Evolutionary conservation across 495 filamentous ascomycete genomes (phyloP).

Genomic region (Penicillium samsonianum): DNA sequence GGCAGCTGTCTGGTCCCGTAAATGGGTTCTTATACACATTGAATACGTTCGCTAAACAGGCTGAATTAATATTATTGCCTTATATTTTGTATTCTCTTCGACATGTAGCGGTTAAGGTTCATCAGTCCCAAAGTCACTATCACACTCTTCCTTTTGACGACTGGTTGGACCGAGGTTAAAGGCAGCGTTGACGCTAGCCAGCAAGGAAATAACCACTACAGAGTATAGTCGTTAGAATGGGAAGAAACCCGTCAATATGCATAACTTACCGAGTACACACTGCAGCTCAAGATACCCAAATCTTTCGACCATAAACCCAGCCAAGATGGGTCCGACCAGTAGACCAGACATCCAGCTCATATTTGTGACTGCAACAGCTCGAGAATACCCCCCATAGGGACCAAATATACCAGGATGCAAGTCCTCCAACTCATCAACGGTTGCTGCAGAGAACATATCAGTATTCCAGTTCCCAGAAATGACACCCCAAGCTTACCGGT

Average conservation of each 20-base stretch:
- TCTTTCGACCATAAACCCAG: conserved; percentile 32
- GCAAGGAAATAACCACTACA: neutral
- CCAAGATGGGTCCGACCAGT: conserved; percentile 38
- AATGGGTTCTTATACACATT: neutral
- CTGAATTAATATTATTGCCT: neutral
- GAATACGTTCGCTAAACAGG: neutral
- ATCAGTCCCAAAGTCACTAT: neutral
- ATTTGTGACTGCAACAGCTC: conserved; percentile 37
- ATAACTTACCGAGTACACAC: conserved; percentile 32
- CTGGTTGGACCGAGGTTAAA: neutral
- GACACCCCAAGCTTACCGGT: conserved; percentile 26
- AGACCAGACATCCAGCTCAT: conserved; percentile 39
- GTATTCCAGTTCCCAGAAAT: neutral
- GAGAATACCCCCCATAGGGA: conserved; percentile 38
- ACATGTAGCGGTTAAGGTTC: neutral
- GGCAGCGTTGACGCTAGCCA: conserved; percentile 4
- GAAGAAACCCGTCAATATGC: neutral
- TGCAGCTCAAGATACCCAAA: conserved; percentile 40
- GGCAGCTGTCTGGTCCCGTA: neutral
- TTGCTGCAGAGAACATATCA: conserved; percentile 14
- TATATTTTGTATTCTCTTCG: neutral
- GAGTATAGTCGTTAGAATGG: neutral
- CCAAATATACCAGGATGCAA: conserved; percentile 37
- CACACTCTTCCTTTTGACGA: neutral
- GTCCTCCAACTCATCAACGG: conserved; percentile 29